Conservation (phyloP, 208 protist species). For the Leishmania arabica region DNA sequence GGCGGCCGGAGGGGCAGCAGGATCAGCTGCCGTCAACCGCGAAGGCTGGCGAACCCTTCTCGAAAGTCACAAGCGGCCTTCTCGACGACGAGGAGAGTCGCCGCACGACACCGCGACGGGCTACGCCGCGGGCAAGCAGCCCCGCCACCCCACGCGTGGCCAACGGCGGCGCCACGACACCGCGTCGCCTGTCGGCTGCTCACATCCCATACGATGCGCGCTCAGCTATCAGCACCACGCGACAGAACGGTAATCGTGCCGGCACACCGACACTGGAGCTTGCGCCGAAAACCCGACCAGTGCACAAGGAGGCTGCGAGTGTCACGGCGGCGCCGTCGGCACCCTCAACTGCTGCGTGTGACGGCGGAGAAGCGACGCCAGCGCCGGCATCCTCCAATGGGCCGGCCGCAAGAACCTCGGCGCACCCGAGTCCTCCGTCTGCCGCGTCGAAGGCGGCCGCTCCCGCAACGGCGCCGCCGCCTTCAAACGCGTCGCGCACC, state of each 20-base stretch:
- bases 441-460: not conserved
- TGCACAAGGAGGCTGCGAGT: not conserved
- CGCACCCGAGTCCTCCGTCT: not conserved
- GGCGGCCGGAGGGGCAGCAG: conserved; percentile 11
- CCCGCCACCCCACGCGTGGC: not conserved
- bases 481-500: not conserved
- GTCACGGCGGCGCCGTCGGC: not conserved
- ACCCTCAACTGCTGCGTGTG: not conserved
- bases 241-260: not conserved
- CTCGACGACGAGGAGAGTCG: conserved; percentile 30
- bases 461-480: not conserved
- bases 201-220: not conserved
- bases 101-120: conserved; percentile 11
- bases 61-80: not conserved
- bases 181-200: conserved; percentile 13
- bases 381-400: not conserved
- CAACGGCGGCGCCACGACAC: conserved; percentile 11
- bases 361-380: not conserved
- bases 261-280: not conserved
- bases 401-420: too few relatives aligned
- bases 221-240: not conserved
- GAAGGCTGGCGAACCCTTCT: not conserved
- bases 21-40: not conserved
- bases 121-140: conserved; percentile 5
- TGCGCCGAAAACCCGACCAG: not conserved